Percentiles rank a stretch among this genome's conserved stretches.
phyloP scores from a whole-genome alignment of 352 stramenopile genomes.

The Phytopythium boreale region DNA sequence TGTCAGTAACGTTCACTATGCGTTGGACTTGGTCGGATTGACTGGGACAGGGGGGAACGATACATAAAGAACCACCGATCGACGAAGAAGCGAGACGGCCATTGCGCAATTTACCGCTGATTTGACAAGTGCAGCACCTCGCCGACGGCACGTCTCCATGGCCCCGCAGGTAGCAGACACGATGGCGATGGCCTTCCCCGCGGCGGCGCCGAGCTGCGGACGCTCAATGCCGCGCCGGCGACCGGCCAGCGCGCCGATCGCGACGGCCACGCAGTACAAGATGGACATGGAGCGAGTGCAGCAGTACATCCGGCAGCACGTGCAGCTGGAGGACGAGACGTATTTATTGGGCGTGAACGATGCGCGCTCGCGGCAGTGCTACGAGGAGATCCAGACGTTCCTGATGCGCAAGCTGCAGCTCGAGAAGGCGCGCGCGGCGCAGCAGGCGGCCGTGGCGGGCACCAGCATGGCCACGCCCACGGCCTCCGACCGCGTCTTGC shows the following conservation, averaged over 20 bases:
- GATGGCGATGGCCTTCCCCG: background rate
- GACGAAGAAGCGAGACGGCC: slow-evolving; percentile 1
- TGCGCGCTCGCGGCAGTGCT: slow-evolving; percentile 41
- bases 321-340: slow-evolving; percentile 30
- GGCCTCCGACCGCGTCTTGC: slow-evolving; percentile 22
- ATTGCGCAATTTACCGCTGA: slow-evolving; percentile 25
- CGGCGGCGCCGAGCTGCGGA: background rate
- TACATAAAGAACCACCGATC: background rate
- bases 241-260: slow-evolving; percentile 29
- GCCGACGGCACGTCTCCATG: background rate
- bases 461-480: background rate
- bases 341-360: slow-evolving; percentile 47
- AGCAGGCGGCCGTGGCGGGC: background rate
- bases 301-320: slow-evolving; percentile 42
- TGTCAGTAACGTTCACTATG: background rate
- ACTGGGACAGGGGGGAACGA: background rate
- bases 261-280: slow-evolving; percentile 37
- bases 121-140: background rate
- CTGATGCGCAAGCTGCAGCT: slow-evolving; percentile 40
- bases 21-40: background rate
- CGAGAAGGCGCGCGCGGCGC: slow-evolving; percentile 14
- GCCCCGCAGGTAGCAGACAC: background rate
- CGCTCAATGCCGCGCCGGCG: slow-evolving; percentile 13
- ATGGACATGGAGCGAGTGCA: slow-evolving; percentile 51
- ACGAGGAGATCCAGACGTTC: slow-evolving; percentile 60